Evolutionary conservation across 1,284 basidiomycete species (phyloP), one percentile per base, ranked within the genome.

Genomic region (Cryptococcus depauperatus): DNA sequence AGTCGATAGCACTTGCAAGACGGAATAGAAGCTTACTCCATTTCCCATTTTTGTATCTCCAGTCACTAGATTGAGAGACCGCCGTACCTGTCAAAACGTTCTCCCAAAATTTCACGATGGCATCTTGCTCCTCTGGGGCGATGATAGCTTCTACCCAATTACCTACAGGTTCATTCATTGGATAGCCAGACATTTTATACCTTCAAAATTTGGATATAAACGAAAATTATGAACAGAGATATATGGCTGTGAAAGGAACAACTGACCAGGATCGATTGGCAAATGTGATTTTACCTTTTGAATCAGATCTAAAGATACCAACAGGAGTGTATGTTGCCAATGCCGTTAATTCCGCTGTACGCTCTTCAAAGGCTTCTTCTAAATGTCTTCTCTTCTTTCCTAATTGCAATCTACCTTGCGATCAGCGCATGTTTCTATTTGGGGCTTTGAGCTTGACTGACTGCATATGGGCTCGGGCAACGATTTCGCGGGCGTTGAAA

Each of bases 401-500:
- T 1, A 69, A 51, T 41, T 66, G 68, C 18, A 69, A 47, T 41
- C 55, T 52, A 28, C 16, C 14, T 10, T 32, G 27, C 13, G 9
- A 28, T 58, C 41, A 33, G 57, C 45, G 16, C 7, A 6, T 6
- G 11, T 16, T 10, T 18, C 11, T 38, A 25, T 23, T 13, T 40
- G 27, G n/a, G 14, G 27, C 4, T 6, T 23, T 26, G 16, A 11
- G 9, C 23, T 11, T 18, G 23, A 52, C 55, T 35, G 29, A 55
- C 50, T 66, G 58, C 55, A 59, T 52, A 47, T 65, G 53, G 22
- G 62, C 64, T 3, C 74, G 60, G 9, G 73, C 73, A n/a, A 75
- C 55, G 25, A 75, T 55, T 48, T 75, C 73, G 25, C 67, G 52
- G 0, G 64, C 58, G 19, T 62, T 65, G 58, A 68, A 70, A 2